Evolutionary conservation across 1,284 basidiomycete species (phyloP).

Genomic region (Sporisorium sorghi): DNA sequence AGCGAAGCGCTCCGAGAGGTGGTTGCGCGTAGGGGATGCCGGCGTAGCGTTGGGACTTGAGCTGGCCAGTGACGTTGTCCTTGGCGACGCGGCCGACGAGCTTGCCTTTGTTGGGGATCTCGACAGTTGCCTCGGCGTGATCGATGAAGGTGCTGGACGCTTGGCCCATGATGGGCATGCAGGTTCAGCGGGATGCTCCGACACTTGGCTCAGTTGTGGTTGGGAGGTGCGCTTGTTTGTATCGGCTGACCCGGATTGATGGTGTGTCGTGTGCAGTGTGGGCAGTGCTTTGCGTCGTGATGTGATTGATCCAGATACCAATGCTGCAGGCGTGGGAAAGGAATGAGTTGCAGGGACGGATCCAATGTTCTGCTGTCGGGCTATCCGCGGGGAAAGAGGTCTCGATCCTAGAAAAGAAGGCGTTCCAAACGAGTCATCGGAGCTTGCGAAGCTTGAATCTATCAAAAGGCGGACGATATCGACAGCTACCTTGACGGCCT

Average conservation of each 20-base stretch:
- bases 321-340: neutral
- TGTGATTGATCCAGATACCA: neutral
- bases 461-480: neutral
- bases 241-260: neutral
- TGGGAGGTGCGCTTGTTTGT: neutral
- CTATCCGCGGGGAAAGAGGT: neutral
- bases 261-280: neutral
- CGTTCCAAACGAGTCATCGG: neutral
- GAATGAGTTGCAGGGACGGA: neutral
- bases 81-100: slow-evolving; percentile 23
- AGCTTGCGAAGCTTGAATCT: neutral
- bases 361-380: neutral
- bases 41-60: slow-evolving; percentile 42
- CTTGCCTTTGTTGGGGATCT: slow-evolving; percentile 29
- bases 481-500: neutral
- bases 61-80: slow-evolving; percentile 20
- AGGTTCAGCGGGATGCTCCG: too few species aligned
- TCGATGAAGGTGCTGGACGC: slow-evolving; percentile 27
- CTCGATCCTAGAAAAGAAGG: neutral
- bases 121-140: slow-evolving; percentile 21
- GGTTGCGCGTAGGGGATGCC: slow-evolving; percentile 53
- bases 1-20: slow-evolving; percentile 39
- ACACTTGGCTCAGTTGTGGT: neutral
- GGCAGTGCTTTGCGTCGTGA: neutral
- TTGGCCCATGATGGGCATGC: slow-evolving; percentile 36